Evolutionary conservation across 139 green algal genomes (phyloP).

Genomic region (Trebouxia sp.): DNA sequence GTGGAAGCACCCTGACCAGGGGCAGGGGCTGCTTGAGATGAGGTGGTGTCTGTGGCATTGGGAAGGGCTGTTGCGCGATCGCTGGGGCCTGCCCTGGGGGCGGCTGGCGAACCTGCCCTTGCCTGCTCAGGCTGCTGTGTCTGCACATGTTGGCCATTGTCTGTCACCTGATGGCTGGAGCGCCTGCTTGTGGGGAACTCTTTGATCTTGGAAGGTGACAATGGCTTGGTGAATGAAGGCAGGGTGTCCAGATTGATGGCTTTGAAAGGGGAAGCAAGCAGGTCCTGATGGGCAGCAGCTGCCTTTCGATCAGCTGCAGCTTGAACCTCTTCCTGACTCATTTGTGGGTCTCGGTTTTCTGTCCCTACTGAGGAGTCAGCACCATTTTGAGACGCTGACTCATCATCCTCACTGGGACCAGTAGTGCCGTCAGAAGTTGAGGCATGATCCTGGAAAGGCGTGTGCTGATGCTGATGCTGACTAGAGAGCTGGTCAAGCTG

Average conservation of each 20-base stretch:
- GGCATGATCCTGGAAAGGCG: background rate
- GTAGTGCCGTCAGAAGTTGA: background rate
- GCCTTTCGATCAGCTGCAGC: background rate
- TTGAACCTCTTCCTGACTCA: background rate
- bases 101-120: background rate
- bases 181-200: background rate
- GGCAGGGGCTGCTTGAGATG: background rate
- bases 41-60: background rate
- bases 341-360: background rate
- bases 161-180: background rate
- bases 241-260: background rate
- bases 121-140: background rate
- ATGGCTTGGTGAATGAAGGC: background rate
- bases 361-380: background rate
- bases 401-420: background rate
- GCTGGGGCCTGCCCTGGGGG: background rate
- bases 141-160: background rate
- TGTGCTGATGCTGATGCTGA: background rate
- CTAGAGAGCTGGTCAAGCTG: background rate
- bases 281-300: background rate
- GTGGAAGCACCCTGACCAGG: background rate
- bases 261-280: constrained; percentile 15
- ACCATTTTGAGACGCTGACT: background rate
- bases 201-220: background rate
- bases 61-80: background rate